These are phyloP conservation scores for Termitomyces sp. DNA, from an alignment of 768 basidiomycete species.

Conservation along the genomic window DNA sequence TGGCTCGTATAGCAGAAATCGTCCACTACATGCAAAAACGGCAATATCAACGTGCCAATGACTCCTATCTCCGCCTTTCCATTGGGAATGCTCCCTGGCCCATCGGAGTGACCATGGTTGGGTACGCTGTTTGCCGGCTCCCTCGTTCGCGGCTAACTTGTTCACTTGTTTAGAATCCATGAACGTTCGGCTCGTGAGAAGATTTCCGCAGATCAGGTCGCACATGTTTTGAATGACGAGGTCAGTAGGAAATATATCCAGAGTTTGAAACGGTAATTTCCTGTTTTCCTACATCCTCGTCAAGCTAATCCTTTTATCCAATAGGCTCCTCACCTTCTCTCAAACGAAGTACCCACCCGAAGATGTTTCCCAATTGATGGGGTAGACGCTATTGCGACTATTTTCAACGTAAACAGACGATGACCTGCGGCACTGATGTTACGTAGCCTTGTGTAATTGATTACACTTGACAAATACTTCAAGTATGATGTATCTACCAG, in stretches of 20 bases:
- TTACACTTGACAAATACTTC: background rate
- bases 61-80: slow-evolving; percentile 92
- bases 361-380: slow-evolving; percentile 91
- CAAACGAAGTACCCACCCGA: slow-evolving; percentile 96
- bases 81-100: slow-evolving; percentile 99
- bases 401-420: background rate
- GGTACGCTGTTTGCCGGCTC: slow-evolving; percentile 43
- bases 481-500: background rate
- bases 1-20: slow-evolving; percentile 85
- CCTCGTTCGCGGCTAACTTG: background rate
- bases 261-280: slow-evolving; percentile 81
- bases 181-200: slow-evolving; percentile 97
- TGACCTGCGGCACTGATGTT: background rate
- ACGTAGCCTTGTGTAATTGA: background rate
- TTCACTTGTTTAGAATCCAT: slow-evolving; percentile 59
- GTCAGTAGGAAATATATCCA: slow-evolving; percentile 98
- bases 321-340: slow-evolving; percentile 87
- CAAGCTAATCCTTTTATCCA: background rate
- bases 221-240: slow-evolving; percentile 98
- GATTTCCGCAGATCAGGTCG: slow-evolving; percentile 95
- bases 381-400: slow-evolving; percentile 20
- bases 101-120: slow-evolving; percentile 99
- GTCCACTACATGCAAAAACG: slow-evolving; percentile 95
- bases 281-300: background rate
- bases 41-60: slow-evolving; percentile 93